phyloP scores from a whole-genome alignment of 768 basidiomycete species.

The Auricularia sp. region DNA sequence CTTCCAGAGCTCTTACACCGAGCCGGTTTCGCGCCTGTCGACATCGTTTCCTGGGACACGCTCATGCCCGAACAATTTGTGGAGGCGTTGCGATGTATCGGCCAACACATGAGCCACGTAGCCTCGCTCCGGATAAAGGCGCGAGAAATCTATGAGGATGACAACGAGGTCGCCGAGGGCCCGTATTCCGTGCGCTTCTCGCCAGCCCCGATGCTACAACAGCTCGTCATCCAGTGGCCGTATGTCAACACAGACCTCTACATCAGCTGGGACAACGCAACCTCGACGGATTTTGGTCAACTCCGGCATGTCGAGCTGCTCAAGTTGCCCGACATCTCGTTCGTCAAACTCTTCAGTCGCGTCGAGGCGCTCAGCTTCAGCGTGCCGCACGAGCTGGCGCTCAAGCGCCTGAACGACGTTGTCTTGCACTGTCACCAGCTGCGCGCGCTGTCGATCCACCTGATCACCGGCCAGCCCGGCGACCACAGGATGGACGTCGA shows the following conservation, averaged over 20 bases:
- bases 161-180: not conserved
- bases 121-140: not conserved
- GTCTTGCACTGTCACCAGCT: not conserved
- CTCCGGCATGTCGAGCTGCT: not conserved
- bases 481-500: not conserved
- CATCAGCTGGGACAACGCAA: not conserved
- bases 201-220: not conserved
- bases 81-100: not conserved
- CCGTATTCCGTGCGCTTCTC: not conserved
- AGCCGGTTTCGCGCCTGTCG: not conserved
- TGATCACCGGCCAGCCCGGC: not conserved
- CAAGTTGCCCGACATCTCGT: not conserved
- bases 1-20: not conserved
- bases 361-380: not conserved
- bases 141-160: not conserved
- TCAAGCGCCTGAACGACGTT: not conserved
- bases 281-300: not conserved
- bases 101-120: not conserved
- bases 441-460: not conserved
- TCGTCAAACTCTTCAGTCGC: not conserved
- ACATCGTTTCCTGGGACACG: not conserved
- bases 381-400: not conserved
- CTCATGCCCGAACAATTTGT: not conserved
- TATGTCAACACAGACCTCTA: not conserved
- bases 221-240: not conserved